These are phyloP conservation scores for Phytophthora crassamura DNA, from an alignment of 352 stramenopile genomes.

Conservation along the genomic window DNA sequence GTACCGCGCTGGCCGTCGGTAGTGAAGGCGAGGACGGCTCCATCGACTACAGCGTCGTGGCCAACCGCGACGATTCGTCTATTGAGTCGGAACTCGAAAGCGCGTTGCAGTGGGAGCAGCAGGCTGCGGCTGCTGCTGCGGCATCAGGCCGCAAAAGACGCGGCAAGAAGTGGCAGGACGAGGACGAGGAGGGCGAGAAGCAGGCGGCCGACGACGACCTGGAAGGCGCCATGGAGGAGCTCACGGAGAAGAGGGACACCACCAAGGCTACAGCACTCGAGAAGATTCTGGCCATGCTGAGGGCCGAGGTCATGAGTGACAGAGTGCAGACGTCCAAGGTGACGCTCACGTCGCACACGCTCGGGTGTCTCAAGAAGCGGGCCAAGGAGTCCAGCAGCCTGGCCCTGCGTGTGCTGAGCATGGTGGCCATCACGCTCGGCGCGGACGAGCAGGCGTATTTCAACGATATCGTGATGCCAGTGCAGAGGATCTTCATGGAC, in stretches of 20 bases:
- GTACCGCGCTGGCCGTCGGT: slow-evolving; percentile 55
- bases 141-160: slow-evolving; percentile 28
- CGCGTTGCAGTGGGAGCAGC: slow-evolving; percentile 57
- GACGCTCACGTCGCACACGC: slow-evolving; percentile 46
- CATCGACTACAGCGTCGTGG: slow-evolving; percentile 39
- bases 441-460: slow-evolving; percentile 62
- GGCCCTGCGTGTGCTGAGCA: slow-evolving; percentile 50
- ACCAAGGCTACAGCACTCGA: slow-evolving; percentile 64
- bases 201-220: slow-evolving; percentile 42
- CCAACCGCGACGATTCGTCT: slow-evolving; percentile 50
- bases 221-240: slow-evolving; percentile 59
- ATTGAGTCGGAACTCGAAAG: slow-evolving; percentile 68
- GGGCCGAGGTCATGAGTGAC: slow-evolving; percentile 47
- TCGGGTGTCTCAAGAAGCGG: slow-evolving; percentile 67
- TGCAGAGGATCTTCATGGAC: slow-evolving; percentile 59
- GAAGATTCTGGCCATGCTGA: slow-evolving; percentile 59
- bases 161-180: slow-evolving; percentile 42
- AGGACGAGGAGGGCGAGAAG: slow-evolving; percentile 41
- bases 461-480: slow-evolving; percentile 45
- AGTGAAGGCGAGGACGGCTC: slow-evolving; percentile 38
- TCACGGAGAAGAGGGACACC: slow-evolving; percentile 69
- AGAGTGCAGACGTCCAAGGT: slow-evolving; percentile 47
- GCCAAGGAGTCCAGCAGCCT: slow-evolving; percentile 58
- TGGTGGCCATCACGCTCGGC: slow-evolving; percentile 65
- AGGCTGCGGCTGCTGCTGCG: slow-evolving; percentile 17